phyloP scores from a whole-genome alignment of 441 rosid species.

The Erodium moschatum region DNA sequence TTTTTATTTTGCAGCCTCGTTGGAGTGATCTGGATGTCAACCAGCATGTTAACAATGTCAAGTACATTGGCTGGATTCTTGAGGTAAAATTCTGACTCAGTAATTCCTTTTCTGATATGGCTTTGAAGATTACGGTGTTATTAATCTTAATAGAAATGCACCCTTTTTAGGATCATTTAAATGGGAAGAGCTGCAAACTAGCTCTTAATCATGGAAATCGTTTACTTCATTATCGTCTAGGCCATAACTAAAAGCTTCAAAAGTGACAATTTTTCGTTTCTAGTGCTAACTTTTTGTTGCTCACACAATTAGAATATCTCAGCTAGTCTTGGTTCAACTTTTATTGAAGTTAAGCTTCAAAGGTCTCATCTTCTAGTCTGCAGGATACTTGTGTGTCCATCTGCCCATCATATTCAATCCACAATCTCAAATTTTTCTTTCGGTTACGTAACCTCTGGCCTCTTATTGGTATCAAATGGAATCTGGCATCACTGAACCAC shows the following conservation, averaged over 20 bases:
- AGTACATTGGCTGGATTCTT: conserved; percentile 92
- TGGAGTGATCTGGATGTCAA: conserved; percentile 96
- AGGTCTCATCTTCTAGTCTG: neutral
- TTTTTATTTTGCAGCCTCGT: conserved; percentile 56
- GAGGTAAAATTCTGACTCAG: conserved; percentile 43
- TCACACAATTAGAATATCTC: neutral
- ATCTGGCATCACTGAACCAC: too few species aligned
- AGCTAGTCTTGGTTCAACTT: neutral
- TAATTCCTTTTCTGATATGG: conserved; percentile 10
- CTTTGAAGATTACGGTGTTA: neutral
- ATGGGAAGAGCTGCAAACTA: neutral
- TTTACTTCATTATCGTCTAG: neutral
- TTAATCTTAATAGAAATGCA: neutral
- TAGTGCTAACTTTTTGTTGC: too few species aligned
- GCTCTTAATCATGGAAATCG: conserved; percentile 1
- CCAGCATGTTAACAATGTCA: conserved; percentile 98
- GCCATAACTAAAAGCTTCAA: neutral
- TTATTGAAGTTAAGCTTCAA: neutral
- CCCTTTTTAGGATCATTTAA: neutral
- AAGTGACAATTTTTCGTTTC: too few species aligned
- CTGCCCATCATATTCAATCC: too few species aligned
- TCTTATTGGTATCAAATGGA: too few species aligned
- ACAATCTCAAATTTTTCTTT: too few species aligned
- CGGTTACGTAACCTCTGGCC: too few species aligned
- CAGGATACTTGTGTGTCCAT: too few species aligned